phyloP scores from a whole-genome alignment of 2,329 filamentous ascomycete genomes.

The Setomelanomma holmii region DNA sequence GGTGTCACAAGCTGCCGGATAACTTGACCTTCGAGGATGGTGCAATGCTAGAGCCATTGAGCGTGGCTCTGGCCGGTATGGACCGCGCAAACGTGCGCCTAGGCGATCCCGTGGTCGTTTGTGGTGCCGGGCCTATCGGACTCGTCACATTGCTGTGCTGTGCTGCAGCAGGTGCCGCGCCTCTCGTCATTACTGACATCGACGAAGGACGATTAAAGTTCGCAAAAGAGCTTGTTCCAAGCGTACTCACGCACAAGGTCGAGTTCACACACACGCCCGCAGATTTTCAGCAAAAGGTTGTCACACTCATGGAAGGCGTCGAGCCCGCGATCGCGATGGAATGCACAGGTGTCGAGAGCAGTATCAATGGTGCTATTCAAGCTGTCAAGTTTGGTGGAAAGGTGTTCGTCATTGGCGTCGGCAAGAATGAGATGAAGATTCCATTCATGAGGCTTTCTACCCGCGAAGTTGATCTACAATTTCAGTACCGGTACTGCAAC shows the following conservation, averaged over 20 bases:
- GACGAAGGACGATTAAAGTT: constrained; percentile 85
- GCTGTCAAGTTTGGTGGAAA: constrained; percentile 93
- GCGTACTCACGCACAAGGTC: constrained; percentile 81
- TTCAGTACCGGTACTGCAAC: constrained; percentile 96
- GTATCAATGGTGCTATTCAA: constrained; percentile 85
- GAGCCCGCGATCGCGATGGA: constrained; percentile 86
- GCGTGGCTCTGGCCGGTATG: constrained; percentile 86
- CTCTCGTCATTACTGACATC: constrained; percentile 93
- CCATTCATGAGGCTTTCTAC: constrained; percentile 94
- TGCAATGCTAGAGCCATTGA: constrained; percentile 87
- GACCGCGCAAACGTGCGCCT: constrained; percentile 81
- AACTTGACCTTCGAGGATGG: constrained; percentile 89
- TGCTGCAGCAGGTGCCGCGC: constrained; percentile 85
- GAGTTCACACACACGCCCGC: constrained; percentile 62
- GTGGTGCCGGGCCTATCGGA: constrained; percentile 92
- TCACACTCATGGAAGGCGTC: constrained; percentile 75
- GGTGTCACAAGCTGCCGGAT: constrained; percentile 95
- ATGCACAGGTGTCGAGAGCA: constrained; percentile 94
- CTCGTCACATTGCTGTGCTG: constrained; percentile 86
- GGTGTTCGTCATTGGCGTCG: constrained; percentile 95
- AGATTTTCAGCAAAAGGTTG: constrained; percentile 72
- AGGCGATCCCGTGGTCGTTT: constrained; percentile 87
- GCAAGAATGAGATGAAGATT: constrained; percentile 92
- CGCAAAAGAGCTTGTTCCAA: constrained; percentile 81
- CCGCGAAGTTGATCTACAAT: constrained; percentile 90